Percentiles rank a stretch among this genome's conserved stretches.
These are phyloP conservation scores for Beauveria asiatica DNA, from an alignment of 2,329 filamentous ascomycete genomes.

Conservation along the genomic window DNA sequence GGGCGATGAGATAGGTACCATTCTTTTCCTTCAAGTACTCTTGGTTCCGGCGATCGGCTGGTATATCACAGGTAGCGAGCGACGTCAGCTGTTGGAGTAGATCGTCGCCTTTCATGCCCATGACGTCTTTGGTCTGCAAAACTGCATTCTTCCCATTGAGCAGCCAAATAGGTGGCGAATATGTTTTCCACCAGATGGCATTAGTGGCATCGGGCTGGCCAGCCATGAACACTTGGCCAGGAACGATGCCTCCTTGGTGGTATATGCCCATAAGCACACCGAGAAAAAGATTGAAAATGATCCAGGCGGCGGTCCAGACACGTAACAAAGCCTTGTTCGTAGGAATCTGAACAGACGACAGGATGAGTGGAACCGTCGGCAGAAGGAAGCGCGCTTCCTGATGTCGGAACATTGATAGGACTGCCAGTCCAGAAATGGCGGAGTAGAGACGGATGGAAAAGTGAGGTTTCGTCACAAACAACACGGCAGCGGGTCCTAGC, in stretches of 20 bases:
- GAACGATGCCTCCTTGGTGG: conserved; percentile 71
- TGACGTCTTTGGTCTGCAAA: conserved; percentile 62
- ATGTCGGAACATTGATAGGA: conserved; percentile 67
- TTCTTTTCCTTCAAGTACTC: conserved; percentile 53
- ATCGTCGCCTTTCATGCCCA: conserved; percentile 56
- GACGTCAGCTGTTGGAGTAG: conserved; percentile 51
- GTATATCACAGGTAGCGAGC: conserved; percentile 55
- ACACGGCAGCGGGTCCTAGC: conserved; percentile 58
- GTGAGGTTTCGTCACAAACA: conserved; percentile 51
- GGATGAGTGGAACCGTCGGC: conserved; percentile 65
- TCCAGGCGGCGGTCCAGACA: conserved; percentile 55
- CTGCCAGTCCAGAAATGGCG: conserved; percentile 61
- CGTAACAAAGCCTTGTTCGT: conserved; percentile 39
- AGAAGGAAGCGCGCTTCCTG: conserved; percentile 74
- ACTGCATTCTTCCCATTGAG: conserved; percentile 67
- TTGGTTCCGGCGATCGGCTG: conserved; percentile 44
- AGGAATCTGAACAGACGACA: conserved; percentile 64
- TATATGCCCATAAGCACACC: conserved; percentile 72
- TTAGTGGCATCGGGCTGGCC: conserved; percentile 59
- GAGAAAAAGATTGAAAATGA: conserved; percentile 59
- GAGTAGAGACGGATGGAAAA: conserved; percentile 58
- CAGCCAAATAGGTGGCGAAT: conserved; percentile 73
- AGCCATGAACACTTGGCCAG: conserved; percentile 66
- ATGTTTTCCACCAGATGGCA: conserved; percentile 80
- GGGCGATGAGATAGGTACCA: conserved; percentile 64